phyloP scores from a whole-genome alignment of 1,139 yeast genomes.

The Lizanozyma gosingica region DNA sequence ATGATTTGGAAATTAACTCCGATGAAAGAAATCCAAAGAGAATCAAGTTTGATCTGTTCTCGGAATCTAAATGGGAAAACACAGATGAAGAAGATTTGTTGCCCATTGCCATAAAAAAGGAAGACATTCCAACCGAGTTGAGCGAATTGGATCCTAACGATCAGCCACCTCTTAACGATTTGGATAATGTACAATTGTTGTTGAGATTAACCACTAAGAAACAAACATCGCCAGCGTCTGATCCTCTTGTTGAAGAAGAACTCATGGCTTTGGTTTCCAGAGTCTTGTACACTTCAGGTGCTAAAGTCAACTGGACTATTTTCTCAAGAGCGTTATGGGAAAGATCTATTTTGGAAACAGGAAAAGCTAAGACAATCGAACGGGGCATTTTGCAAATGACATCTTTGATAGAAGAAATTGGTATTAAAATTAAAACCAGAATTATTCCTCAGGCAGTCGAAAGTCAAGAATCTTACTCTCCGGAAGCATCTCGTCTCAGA shows the following conservation, averaged over 20 bases:
- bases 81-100: constrained; percentile 31
- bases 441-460: constrained; percentile 47
- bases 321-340: constrained; percentile 86
- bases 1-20: constrained; percentile 34
- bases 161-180: constrained; percentile 64
- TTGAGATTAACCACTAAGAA: constrained; percentile 56
- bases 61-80: constrained; percentile 6
- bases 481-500: constrained; percentile 47
- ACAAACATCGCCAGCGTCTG: constrained; percentile 65
- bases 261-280: constrained; percentile 66
- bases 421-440: constrained; percentile 55
- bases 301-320: constrained; percentile 62
- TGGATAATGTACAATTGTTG: constrained; percentile 67
- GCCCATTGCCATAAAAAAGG: constrained; percentile 54
- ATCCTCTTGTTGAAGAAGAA: constrained; percentile 73
- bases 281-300: constrained; percentile 45
- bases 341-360: constrained; percentile 75
- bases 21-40: constrained; percentile 22
- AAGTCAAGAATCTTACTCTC: constrained; percentile 10
- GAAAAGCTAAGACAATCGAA: constrained; percentile 78
- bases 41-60: constrained; percentile 29
- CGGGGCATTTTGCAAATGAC: constrained; percentile 93
- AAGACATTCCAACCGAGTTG: constrained; percentile 53
- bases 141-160: constrained; percentile 64
- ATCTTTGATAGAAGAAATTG: constrained; percentile 82